Evolutionary conservation across 139 green algal species (phyloP), one percentile per base, ranked within the genome.

Genomic region (Pleodorina starrii): DNA sequence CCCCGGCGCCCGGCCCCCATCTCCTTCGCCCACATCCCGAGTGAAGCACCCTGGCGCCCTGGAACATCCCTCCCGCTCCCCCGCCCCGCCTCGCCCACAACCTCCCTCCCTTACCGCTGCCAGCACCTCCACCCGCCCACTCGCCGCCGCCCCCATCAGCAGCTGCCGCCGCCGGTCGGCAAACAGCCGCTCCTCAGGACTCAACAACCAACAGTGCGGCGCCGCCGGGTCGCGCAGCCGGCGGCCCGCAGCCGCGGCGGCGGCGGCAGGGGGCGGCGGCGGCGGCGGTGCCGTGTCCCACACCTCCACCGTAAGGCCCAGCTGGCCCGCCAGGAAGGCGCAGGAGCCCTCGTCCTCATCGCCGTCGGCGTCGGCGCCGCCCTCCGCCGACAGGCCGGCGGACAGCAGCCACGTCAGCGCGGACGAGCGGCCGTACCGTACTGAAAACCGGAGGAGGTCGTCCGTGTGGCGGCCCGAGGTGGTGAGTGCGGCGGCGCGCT

Each of bases 391-490:
- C 57, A 86, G 38, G 0, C 79, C 78, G 17, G 51, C 35, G 16
- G 79, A 46, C 51, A 86, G 54, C 32, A 86, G 79, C 79, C 79
- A 86, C 25, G 51, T 35, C 57, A 86, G 12, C 36, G 81, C 81
- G 1, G 43, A 59, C 1, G 60, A 46, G 6, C 60, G 29, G 60
- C 81, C 81, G 60, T 66, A 12, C 17, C 81, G 81, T 32, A 87
- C 60, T 4, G 60, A 23, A 59, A 87, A 87, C 4, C 81, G 60
- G 36, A 87, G 42, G 59, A 87, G 60, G 60, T 87, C 81, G 42
- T 87, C 81, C 38, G 29, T 7, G 25, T 57, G 14, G 17, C 27
- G 27, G 1, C 57, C 60, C 10, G 35, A 5, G 5, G 60, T 66
- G 5, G 7, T 48, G 35, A 77, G 43, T 17, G 21, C 21, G n/a